Evolutionary conservation across 371 early-diverging fungal genomes (phyloP), one percentile per base, ranked within the genome.

Genomic region (Lichtheimia corymbifera): DNA sequence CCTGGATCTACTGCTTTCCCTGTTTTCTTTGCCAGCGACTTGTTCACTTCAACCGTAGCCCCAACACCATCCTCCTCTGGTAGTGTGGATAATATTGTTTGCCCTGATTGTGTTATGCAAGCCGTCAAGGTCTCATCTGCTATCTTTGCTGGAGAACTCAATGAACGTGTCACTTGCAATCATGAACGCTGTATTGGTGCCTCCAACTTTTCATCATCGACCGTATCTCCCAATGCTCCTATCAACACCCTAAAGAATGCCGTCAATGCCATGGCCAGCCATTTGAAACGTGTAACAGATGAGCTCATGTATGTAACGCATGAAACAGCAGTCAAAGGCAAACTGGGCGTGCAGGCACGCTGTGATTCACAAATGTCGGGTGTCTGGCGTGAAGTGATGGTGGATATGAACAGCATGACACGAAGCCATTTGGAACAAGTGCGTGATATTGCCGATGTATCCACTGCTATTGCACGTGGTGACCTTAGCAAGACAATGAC

Each of bases 241-340:
- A 73, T 64, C 68, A 70, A 64, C 35, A 54, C 66, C 17, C 74
- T 88, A n/a, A 88, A 88, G 66, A 77, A 80, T 57, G 88, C 88
- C 0, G 73, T 82, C 47, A 79, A 79, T 51, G 71, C 77, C 18
- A 82, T 79, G 80, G 72, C 77, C 15, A 67, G 69, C 44, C 62
- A 53, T 74, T 67, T 70, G 58, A 78, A 57, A 54, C 79, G 72
- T 1, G 83, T 86, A 64, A 85, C 85, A 5, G 70, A 72, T 0
- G 89, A 90, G 62, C 85, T 90, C 7, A 82, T 73, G 17, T 65
- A 82, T 2, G 78, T 85, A 2, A 64, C 77, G 9, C 56, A 61
- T 40, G 73, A 78, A 61, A 76, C 78, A 45, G 73, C 75, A 22
- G 53, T 72, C n/a, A 78, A 82, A 45, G 84, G 84, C n/a, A 68